A percentile compares a stretch with the other conserved stretches of the same genome.
phyloP scores from a whole-genome alignment of 2,329 filamentous ascomycete genomes.

The Stylonectria norvegica region DNA sequence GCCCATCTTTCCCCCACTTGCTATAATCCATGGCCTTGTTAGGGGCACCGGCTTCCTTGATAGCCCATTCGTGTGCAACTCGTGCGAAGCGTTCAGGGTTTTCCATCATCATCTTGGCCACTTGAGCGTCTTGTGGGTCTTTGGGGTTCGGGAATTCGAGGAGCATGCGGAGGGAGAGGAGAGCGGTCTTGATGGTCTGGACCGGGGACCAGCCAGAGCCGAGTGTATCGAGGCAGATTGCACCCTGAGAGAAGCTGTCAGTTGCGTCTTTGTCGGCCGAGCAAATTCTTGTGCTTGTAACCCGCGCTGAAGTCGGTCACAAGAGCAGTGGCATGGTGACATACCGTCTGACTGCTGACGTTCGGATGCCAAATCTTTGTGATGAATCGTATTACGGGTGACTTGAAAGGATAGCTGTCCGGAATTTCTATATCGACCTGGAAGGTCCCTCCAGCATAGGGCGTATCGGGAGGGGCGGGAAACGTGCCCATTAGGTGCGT shows the following conservation, averaged over 20 bases:
- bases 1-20: conserved; percentile 51
- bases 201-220: conserved; percentile 91
- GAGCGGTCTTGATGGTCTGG: conserved; percentile 90
- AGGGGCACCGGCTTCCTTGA: conserved; percentile 76
- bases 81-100: conserved; percentile 75
- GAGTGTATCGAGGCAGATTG: conserved; percentile 93
- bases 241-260: conserved; percentile 60
- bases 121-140: conserved; percentile 94
- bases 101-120: conserved; percentile 82
- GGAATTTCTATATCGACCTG: conserved; percentile 84
- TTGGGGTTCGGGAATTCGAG: conserved; percentile 92
- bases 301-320: neutral
- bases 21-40: conserved; percentile 35
- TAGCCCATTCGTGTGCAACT: conserved; percentile 87
- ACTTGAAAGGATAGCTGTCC: conserved; percentile 86
- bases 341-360: conserved; percentile 86
- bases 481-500: conserved; percentile 82
- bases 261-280: conserved; percentile 13
- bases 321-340: conserved; percentile 29
- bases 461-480: conserved; percentile 83
- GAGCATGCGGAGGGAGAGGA: conserved; percentile 89
- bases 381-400: conserved; percentile 84
- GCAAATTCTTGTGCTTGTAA: too few species aligned
- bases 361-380: conserved; percentile 98
- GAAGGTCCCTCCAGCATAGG: conserved; percentile 84